These are phyloP conservation scores for Populus trichocarpa DNA, from an alignment of 441 rosid species.

Conservation along the genomic window DNA sequence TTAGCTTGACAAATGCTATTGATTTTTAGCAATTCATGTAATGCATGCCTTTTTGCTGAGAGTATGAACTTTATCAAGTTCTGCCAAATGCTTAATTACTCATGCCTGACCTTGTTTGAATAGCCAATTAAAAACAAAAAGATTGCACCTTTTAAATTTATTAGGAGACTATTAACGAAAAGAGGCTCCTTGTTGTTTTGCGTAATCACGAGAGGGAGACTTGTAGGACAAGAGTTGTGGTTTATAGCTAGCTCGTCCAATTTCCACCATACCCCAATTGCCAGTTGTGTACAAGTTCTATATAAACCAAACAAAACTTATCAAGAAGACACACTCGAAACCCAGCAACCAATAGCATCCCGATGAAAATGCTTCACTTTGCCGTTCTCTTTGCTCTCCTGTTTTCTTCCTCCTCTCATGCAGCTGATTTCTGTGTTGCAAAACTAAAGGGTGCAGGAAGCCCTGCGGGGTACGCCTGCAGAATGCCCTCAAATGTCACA, in stretches of 20 bases:
- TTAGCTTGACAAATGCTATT: background rate
- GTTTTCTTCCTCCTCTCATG: slow-evolving; percentile 24
- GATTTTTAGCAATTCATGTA: background rate
- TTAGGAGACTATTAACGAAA: too few species aligned
- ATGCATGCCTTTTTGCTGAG: background rate
- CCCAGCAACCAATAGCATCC: background rate
- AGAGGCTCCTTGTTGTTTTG: slow-evolving; percentile 1
- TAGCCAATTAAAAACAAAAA: background rate
- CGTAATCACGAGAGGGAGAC: background rate
- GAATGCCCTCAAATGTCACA: slow-evolving; percentile 25
- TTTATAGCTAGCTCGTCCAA: background rate
- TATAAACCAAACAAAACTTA: slow-evolving; percentile 17
- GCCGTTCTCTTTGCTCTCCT: slow-evolving; percentile 30
- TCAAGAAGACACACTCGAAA: background rate
- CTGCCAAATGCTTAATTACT: background rate
- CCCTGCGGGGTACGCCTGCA: slow-evolving; percentile 49
- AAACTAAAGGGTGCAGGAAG: slow-evolving; percentile 28
- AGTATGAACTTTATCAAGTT: background rate
- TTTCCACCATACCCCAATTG: background rate
- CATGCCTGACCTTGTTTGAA: background rate
- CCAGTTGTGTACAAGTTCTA: background rate
- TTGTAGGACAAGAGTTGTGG: background rate
- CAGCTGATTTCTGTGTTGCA: slow-evolving; percentile 57
- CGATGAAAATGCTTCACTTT: slow-evolving; percentile 25
- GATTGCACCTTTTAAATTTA: background rate